Base-by-base conservation (phyloP, 345 rosid genomes). In the Euclidium syriacum region DNA sequence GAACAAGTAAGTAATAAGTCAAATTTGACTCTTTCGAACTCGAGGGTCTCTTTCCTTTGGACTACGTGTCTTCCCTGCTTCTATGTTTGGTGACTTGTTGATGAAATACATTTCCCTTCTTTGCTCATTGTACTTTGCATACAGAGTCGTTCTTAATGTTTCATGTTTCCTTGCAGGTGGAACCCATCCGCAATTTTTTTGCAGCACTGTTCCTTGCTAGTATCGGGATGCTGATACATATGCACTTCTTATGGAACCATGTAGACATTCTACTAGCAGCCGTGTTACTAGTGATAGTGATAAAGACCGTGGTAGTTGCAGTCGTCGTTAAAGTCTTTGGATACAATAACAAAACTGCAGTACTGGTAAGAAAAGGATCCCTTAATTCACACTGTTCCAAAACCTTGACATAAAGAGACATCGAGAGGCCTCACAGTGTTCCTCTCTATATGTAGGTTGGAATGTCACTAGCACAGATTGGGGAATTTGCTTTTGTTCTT, bases 401-500 rank as follows among this genome's bases (percentile, higher is more conserved):
- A 33, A 44, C 27, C 30, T 42, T 50, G 15, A 35, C 34, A 1
- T 53, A 42, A 67, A 72, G 20, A 29, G 49, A 43, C 33, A 22
- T 20, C 77, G 20, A 29, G 49, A 43, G 38, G 25, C 24, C 77
- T 81, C 22, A 20, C 38, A 43, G 55, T 51, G 52, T 62, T 57
- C 29, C 42, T 47, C 24, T 65, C 24, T 65, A 56, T 68, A 90
- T 95, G 97, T 82, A 90, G 97, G 97, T 82, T 53, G 97, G 97
- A 60, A 85, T 90, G 91, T 87, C 97, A 23, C 82, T 94, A 50
- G 97, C 99, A 18, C 99, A 94, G 73, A 94, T 94, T 49, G 99
- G 97, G 63, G 99, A 94, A 49, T 94, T 94, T 57, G 91, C 97
- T 42, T 94, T 94, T 77, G 97, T 94, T 73, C 90, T 94, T 52